phyloP scores from a whole-genome alignment of 495 filamentous ascomycete species.

The Choiromyces venosus region DNA sequence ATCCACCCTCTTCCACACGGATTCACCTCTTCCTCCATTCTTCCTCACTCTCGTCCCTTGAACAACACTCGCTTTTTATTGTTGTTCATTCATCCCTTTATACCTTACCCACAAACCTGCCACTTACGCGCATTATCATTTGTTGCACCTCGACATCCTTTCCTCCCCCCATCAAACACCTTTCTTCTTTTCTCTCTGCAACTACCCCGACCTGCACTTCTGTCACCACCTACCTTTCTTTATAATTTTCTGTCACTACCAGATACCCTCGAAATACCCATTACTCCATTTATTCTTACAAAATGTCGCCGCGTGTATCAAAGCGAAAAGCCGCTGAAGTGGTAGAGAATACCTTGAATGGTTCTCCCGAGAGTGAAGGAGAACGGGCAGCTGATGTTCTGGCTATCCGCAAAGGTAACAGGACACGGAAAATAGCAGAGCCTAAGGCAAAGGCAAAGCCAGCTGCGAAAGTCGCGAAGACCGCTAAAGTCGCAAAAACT shows the following conservation, averaged over 20 bases:
- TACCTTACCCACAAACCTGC: slow-evolving; percentile 23
- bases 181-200: slow-evolving; percentile 9
- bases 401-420: slow-evolving; percentile 25
- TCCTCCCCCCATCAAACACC: slow-evolving; percentile 26
- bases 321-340: slow-evolving; percentile 39
- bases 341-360: slow-evolving; percentile 19
- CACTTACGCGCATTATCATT: slow-evolving; percentile 17
- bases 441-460: slow-evolving; percentile 30
- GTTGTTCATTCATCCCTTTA: slow-evolving; percentile 17
- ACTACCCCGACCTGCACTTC: slow-evolving; percentile 11
- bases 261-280: slow-evolving; percentile 1
- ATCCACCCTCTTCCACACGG: slow-evolving; percentile 15
- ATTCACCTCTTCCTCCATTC: slow-evolving; percentile 13
- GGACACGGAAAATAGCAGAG: slow-evolving; percentile 21
- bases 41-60: slow-evolving; percentile 8
- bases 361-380: slow-evolving; percentile 18
- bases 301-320: slow-evolving; percentile 35
- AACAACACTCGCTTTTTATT: slow-evolving; percentile 6
- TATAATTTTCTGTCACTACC: slow-evolving; percentile 6
- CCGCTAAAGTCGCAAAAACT: slow-evolving; percentile 18
- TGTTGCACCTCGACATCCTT: slow-evolving; percentile 10
- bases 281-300: slow-evolving; percentile 3
- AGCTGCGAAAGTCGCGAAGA: slow-evolving; percentile 15
- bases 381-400: slow-evolving; percentile 31
- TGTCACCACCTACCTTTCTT: slow-evolving; percentile 3